These are phyloP conservation scores for Dothidotthia symphoricarpi DNA, from an alignment of 2,329 filamentous ascomycete species.

Conservation along the genomic window DNA sequence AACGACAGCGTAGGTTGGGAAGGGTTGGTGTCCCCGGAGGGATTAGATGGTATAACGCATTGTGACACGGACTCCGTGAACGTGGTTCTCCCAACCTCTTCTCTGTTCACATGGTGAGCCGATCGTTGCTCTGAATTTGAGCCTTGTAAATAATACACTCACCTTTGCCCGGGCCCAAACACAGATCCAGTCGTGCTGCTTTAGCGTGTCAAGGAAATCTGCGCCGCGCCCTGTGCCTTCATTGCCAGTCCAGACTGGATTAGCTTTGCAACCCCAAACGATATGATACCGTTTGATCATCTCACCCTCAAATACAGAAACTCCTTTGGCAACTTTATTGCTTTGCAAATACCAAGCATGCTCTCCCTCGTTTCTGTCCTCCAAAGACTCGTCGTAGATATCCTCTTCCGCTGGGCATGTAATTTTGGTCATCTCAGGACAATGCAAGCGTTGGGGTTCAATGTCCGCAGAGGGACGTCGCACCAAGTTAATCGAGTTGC, in stretches of 20 bases:
- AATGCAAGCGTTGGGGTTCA: conserved; percentile 12
- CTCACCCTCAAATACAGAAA: conserved; percentile 12
- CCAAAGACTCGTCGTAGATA: neutral
- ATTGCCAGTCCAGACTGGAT: conserved; percentile 5
- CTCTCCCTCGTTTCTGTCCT: conserved; percentile 9
- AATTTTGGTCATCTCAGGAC: conserved; percentile 11
- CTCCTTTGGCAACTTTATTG: conserved; percentile 16
- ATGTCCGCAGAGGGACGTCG: conserved; percentile 4
- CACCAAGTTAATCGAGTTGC: conserved; percentile 1
- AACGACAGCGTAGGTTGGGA: too few species aligned
- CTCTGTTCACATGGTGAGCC: conserved; percentile 8
- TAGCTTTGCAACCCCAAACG: conserved; percentile 12
- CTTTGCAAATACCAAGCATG: conserved; percentile 23
- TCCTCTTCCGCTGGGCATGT: neutral
- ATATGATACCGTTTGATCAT: conserved; percentile 13
- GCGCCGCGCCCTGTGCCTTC: conserved; percentile 15
- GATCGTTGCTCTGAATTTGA: neutral
- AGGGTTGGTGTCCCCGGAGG: too few species aligned
- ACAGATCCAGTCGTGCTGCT: conserved; percentile 16
- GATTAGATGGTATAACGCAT: conserved; percentile 14
- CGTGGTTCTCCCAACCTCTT: conserved; percentile 18
- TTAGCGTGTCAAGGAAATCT: conserved; percentile 14
- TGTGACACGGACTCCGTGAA: conserved; percentile 13
- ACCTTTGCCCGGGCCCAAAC: conserved; percentile 25
- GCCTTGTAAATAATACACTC: neutral